These are phyloP conservation scores for Entelexis sorbosivorans DNA, from an alignment of 1,139 yeast species.

Conservation along the genomic window DNA sequence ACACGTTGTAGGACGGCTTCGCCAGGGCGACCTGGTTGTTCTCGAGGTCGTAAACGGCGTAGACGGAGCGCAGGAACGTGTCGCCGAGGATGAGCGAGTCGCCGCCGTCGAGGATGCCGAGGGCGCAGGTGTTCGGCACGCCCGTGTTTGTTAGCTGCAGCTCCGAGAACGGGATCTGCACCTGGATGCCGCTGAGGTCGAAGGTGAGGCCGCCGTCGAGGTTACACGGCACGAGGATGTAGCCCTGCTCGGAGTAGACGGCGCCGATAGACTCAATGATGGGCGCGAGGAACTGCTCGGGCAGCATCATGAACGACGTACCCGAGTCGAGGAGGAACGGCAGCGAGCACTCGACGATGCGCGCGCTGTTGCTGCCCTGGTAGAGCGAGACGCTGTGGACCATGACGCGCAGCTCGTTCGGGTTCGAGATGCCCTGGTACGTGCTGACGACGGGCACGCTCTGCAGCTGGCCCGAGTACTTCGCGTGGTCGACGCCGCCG, in stretches of 20 bases:
- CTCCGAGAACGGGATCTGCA: slow-evolving; percentile 37
- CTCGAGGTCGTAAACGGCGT: slow-evolving; percentile 63
- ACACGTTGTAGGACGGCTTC: slow-evolving; percentile 14
- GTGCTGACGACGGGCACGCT: slow-evolving; percentile 24
- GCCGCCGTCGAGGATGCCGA: slow-evolving; percentile 18
- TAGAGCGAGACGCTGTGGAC: slow-evolving; percentile 17
- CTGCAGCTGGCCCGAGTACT: slow-evolving; percentile 39
- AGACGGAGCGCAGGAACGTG: slow-evolving; percentile 54
- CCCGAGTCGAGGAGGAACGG: slow-evolving; percentile 47
- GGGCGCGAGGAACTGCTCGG: slow-evolving; percentile 31
- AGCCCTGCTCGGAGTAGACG: slow-evolving; percentile 11
- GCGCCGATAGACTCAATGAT: slow-evolving; percentile 25
- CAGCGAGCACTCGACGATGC: slow-evolving; percentile 17
- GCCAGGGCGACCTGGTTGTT: slow-evolving; percentile 52
- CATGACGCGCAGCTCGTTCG: slow-evolving; percentile 17
- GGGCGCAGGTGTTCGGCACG: slow-evolving; percentile 13
- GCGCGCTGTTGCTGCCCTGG: slow-evolving; percentile 14
- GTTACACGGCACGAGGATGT: slow-evolving; percentile 21
- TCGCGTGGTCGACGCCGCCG: slow-evolving; percentile 51
- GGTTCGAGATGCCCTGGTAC: slow-evolving; percentile 8
- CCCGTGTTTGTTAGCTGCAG: slow-evolving; percentile 24
- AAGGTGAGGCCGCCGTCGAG: slow-evolving; percentile 29
- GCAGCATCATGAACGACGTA: slow-evolving; percentile 47
- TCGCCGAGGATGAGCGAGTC: slow-evolving; percentile 45
- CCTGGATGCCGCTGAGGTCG: slow-evolving; percentile 42